Percentiles rank a stretch among this genome's conserved stretches.
Evolutionary conservation across 2,329 filamentous ascomycete genomes (phyloP).

Genomic region (Hymenoscyphus fructigenus): DNA sequence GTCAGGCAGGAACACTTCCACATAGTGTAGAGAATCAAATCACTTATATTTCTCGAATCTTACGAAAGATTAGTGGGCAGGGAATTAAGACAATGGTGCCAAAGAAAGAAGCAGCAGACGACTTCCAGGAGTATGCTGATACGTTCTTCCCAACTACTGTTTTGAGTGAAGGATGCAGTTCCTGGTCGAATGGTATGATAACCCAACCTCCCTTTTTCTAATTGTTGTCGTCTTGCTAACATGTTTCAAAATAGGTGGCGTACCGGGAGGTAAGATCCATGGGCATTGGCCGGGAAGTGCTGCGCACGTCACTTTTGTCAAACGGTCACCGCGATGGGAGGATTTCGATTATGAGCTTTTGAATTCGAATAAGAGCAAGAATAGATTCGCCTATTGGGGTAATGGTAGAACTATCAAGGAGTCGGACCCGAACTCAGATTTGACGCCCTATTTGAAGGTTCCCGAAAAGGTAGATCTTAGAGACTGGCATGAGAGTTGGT

Average conservation of each 20-base stretch:
- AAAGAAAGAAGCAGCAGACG: conserved; percentile 48
- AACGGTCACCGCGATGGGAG: conserved; percentile 54
- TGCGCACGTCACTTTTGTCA: conserved; percentile 57
- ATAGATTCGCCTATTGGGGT: conserved; percentile 59
- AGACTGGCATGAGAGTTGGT: conserved; percentile 12
- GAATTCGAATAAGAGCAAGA: conserved; percentile 32
- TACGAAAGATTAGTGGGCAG: conserved; percentile 65
- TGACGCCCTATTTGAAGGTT: conserved; percentile 4
- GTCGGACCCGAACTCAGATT: conserved; percentile 36
- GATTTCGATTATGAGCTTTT: conserved; percentile 53
- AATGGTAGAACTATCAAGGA: conserved; percentile 65
- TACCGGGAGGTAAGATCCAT: conserved; percentile 60
- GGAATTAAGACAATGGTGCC: conserved; percentile 62
- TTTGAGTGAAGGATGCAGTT: conserved; percentile 61
- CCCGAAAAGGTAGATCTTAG: neutral
- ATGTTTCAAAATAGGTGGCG: conserved; percentile 36
- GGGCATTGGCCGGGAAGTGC: conserved; percentile 69
- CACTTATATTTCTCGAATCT: conserved; percentile 63
- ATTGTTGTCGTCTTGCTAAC: neutral
- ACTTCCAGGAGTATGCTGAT: conserved; percentile 57
- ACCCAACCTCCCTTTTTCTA: no score
- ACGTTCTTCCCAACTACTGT: conserved; percentile 56
- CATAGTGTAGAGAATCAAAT: conserved; percentile 64
- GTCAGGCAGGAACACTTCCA: conserved; percentile 52
- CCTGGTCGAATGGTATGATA: conserved; percentile 64